These are phyloP conservation scores for Pleurotus platypus DNA, from an alignment of 768 basidiomycete genomes.

Conservation along the genomic window DNA sequence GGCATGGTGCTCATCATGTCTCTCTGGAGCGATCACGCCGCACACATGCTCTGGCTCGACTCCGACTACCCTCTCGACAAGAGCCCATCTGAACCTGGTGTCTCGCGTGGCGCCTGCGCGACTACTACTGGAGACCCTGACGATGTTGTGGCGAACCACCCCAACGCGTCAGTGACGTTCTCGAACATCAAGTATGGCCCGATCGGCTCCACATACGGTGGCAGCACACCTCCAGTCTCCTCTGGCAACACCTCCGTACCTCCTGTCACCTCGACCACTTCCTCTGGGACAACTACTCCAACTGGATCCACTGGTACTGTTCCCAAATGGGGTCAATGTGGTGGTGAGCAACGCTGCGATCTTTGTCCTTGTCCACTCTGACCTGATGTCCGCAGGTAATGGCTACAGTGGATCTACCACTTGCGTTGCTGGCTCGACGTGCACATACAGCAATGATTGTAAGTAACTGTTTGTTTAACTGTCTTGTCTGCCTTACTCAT, in stretches of 20 bases:
- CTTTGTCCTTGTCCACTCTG: not conserved
- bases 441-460: too few species aligned
- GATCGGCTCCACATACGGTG: slow-evolving; percentile 40
- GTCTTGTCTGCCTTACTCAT: too few species aligned
- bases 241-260: not conserved
- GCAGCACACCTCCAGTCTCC: slow-evolving; percentile 10
- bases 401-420: slow-evolving; percentile 16
- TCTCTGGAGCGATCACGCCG: slow-evolving; percentile 53
- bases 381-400: not conserved
- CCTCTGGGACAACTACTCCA: slow-evolving; percentile 16
- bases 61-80: slow-evolving; percentile 37
- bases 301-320: slow-evolving; percentile 18
- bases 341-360: slow-evolving; percentile 12
- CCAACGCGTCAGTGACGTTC: slow-evolving; percentile 43
- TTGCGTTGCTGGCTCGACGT: slow-evolving; percentile 2
- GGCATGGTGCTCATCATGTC: slow-evolving; percentile 35
- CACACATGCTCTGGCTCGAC: slow-evolving; percentile 58
- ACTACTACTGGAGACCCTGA: slow-evolving; percentile 41
- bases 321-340: slow-evolving; percentile 32
- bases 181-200: slow-evolving; percentile 53
- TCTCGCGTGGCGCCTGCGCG: slow-evolving; percentile 47
- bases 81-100: slow-evolving; percentile 34
- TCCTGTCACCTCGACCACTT: slow-evolving; percentile 8
- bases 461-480: too few species aligned
- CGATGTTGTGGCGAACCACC: slow-evolving; percentile 33